Evolutionary conservation across 345 rosid genomes (phyloP), one percentile per base, ranked within the genome.

Genomic region (Psidium guajava): DNA sequence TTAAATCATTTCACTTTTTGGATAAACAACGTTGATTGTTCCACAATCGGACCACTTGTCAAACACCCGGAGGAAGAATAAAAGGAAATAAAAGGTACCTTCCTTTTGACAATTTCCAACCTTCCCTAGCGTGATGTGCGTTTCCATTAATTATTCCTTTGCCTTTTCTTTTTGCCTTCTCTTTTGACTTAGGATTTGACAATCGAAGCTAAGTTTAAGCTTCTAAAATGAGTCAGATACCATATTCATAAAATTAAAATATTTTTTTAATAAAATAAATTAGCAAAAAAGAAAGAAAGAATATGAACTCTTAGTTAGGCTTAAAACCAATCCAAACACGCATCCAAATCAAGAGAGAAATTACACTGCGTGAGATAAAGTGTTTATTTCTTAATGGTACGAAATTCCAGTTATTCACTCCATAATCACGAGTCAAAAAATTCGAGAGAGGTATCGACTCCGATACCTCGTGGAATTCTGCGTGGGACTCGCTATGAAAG

Each of bases 331-430:
- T 18, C 22, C 3, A 69, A 4, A 36, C 77, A 4, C 6, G 6
- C 47, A 6, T 64, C 5, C 24, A 2, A 36, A 36, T 4, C 42
- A 18, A 10, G 20, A 36, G 0, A 40, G 24, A 16, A 6, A 32
- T 8, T 11, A 4, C 24, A 5, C 2, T 0, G 6, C 25, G 10
- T 1, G 3, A 36, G 11, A 36, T 36, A 5, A 36, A 25, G 32
- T 5, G 47, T 69, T 50, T 11, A 11, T 50, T 21, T 69, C 7
- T 36, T 0, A 2, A 32, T 18, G 10, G 44, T 16, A 18, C 3
- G 1, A 1, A 69, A 0, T 32, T 69, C 5, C 42, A 3, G 28
- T 64, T 3, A 28, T 64, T 32, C 12, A 16, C 42, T 64, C 44
- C 1, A 64, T 61, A 14, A 28, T 11, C 14, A 11, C 4, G 4